Evolutionary conservation across 2,329 filamentous ascomycete species (phyloP).

Genomic region (Stachybotrys echinatus): DNA sequence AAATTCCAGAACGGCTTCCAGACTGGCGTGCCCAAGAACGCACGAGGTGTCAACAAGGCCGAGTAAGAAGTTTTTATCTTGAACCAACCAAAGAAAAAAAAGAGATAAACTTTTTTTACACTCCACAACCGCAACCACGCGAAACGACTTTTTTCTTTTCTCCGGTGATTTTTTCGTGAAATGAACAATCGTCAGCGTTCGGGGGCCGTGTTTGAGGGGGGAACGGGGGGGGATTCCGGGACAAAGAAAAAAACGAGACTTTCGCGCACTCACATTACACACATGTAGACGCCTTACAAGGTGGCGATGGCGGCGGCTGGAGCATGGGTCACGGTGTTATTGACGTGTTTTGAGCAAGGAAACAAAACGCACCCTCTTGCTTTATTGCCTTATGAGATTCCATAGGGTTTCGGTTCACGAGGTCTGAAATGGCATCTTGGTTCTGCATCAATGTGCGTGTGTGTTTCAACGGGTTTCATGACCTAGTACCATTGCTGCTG

Average conservation of each 20-base stretch:
- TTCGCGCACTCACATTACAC: too few relatives aligned
- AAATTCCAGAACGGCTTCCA: constrained; percentile 99
- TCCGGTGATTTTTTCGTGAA: too few relatives aligned
- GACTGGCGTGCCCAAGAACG: constrained; percentile 78
- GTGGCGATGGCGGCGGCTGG: constrained; percentile 18
- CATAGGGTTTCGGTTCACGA: constrained; percentile 23
- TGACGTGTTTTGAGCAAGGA: constrained; percentile 25
- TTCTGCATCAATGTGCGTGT: constrained; percentile 18
- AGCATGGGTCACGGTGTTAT: constrained; percentile 31
- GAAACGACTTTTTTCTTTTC: too few relatives aligned
- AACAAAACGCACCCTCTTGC: constrained; percentile 18
- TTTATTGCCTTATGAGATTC: constrained; percentile 20
- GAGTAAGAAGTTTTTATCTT: constrained; percentile 11
- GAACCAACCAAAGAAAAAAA: neutral
- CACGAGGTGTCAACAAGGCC: constrained; percentile 56
- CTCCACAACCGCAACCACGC: neutral
- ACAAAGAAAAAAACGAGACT: too few relatives aligned
- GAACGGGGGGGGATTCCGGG: too few relatives aligned
- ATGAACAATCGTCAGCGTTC: too few relatives aligned
- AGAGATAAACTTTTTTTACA: neutral
- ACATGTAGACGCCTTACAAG: neutral
- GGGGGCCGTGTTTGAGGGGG: too few relatives aligned
- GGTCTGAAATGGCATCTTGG: constrained; percentile 30
- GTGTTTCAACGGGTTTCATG: too few relatives aligned
- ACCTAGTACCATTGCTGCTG: too few relatives aligned